Evolutionary conservation across 495 filamentous ascomycete genomes (phyloP), one percentile per base, ranked within the genome.

Genomic region (Neurospora tetraspora): DNA sequence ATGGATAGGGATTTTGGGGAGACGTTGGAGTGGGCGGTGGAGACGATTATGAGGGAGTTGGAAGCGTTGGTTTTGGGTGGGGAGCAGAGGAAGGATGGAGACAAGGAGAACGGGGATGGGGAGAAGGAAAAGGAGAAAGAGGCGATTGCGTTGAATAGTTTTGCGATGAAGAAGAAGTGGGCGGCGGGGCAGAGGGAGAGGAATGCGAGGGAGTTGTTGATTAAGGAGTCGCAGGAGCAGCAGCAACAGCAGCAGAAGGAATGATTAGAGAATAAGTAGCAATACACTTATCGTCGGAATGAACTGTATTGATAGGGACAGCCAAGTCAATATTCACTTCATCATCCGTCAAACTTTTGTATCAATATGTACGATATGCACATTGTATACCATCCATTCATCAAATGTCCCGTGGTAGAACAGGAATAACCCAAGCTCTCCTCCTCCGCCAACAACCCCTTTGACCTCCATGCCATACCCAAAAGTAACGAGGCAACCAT

Each of bases 11-110:
- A 86, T 69, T 87, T 89, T 83, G 80, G 79, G 68, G 77, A 76
- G 59, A 85, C 83, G 65, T 75, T 89, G 71, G 77, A 80, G 59
- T 90, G 88, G 88, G 86, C 86, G 11, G 88, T 89, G 36, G 84
- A 83, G 39, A 73, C 76, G 23, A 68, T 90, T 11, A 85, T 89
- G 78, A 78, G 78, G 73, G 78, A 80, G 75, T 42, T 81, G 70
- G 79, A 81, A 74, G 71, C 65, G 71, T 31, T 77, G 61, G 69
- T 71, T 73, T 43, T 70, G 70, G 47, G 73, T 34, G 39, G 43
- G 43, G 45, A 31, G 39, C 14, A 16, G 6, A n/a, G n/a, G n/a
- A 8, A 37, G 2, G 72, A 69, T 7, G 18, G 23, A 37, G 36
- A 42, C 3, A 20, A 53, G 45, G 39, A 36, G 34, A 34, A 31